A percentile compares a stretch with the other conserved stretches of the same genome.
Evolutionary conservation across 768 basidiomycete genomes (phyloP).

Genomic region (Boletus rubropictus): DNA sequence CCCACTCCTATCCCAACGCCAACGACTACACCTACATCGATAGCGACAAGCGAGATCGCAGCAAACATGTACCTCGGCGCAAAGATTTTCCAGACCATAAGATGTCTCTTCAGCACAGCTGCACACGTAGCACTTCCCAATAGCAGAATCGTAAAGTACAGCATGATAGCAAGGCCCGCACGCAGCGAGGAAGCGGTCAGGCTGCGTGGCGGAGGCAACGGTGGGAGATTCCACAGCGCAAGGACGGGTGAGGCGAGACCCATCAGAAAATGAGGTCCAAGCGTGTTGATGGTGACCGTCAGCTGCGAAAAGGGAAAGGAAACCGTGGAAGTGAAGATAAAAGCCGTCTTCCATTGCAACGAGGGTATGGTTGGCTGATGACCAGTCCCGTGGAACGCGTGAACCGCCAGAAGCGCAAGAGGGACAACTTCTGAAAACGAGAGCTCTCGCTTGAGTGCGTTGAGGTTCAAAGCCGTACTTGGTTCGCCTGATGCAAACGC

Average conservation of each 20-base stretch:
- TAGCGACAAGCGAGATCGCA: constrained; percentile 56
- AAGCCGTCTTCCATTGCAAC: constrained; percentile 94
- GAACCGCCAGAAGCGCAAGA: constrained; percentile 68
- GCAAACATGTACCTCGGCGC: constrained; percentile 90
- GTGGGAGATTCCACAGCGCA: constrained; percentile 79
- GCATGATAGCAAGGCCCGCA: constrained; percentile 59
- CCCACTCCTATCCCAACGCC: constrained; percentile 21
- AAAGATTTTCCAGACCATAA: constrained; percentile 99
- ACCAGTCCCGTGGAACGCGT: constrained; percentile 82
- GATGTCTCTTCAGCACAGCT: constrained; percentile 71
- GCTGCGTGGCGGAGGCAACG: constrained; percentile 33
- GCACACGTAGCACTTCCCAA: constrained; percentile 68
- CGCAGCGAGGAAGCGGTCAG: constrained; percentile 39
- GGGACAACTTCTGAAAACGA: constrained; percentile 66
- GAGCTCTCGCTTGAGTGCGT: constrained; percentile 32
- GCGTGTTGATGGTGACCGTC: constrained; percentile 70
- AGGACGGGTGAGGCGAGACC: constrained; percentile 67
- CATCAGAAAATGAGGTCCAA: constrained; percentile 65
- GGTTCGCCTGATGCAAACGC: constrained; percentile 47
- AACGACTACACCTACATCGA: constrained; percentile 53
- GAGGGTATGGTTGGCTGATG: constrained; percentile 87
- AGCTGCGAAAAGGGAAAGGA: constrained; percentile 69
- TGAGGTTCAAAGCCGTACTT: constrained; percentile 35
- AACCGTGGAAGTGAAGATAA: constrained; percentile 67
- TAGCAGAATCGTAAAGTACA: constrained; percentile 61